Evolutionary conservation across 805 yeast species (phyloP).

Genomic region (Kazachstania taianensis): DNA sequence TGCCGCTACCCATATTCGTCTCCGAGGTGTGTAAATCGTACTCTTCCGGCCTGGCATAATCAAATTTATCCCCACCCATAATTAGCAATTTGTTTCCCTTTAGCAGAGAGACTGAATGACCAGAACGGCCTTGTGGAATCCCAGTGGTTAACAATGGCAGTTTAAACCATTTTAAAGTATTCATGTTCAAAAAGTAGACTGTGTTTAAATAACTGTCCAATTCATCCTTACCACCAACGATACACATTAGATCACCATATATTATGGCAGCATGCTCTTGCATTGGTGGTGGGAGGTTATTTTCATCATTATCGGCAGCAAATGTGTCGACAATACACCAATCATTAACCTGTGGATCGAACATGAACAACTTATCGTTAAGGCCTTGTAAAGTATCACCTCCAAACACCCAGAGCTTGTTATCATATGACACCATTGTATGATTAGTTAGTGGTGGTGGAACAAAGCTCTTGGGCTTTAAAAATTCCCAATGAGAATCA

Average conservation of each 20-base stretch:
- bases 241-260: constrained; percentile 66
- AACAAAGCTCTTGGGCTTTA: constrained; percentile 41
- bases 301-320: constrained; percentile 17
- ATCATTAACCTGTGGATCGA: constrained; percentile 52
- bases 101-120: constrained; percentile 74
- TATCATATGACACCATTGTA: constrained; percentile 71
- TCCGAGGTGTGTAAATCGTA: constrained; percentile 44
- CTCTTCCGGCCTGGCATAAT: constrained; percentile 43
- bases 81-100: constrained; percentile 60
- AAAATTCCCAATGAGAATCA: constrained; percentile 72
- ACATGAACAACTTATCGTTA: constrained; percentile 69
- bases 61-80: constrained; percentile 87
- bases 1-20: constrained; percentile 45
- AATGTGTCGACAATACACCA: constrained; percentile 66
- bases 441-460: constrained; percentile 84
- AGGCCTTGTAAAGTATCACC: constrained; percentile 74
- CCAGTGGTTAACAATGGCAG: constrained; percentile 36
- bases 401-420: constrained; percentile 79
- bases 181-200: constrained; percentile 66
- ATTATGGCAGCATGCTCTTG: constrained; percentile 86
- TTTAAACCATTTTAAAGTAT: constrained; percentile 62
- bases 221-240: constrained; percentile 81
- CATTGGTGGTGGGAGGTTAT: constrained; percentile 57
- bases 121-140: constrained; percentile 76
- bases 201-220: constrained; percentile 59